phyloP scores from a whole-genome alignment of 2,329 filamentous ascomycete species.

The Fusarium heterosporum region DNA sequence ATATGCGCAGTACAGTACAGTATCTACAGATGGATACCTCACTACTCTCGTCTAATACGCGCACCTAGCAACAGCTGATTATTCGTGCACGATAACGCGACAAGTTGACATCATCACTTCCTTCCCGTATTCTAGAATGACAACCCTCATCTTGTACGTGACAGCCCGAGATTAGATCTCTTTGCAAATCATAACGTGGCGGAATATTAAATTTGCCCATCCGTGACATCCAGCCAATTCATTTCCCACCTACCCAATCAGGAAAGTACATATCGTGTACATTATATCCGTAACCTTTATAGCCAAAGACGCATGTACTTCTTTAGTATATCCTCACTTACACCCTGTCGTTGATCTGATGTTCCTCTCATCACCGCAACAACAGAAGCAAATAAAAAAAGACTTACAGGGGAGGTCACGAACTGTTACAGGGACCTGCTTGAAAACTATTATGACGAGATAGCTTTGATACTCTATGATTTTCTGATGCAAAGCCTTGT shows the following conservation, averaged over 20 bases:
- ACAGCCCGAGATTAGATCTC: slow-evolving; percentile 29
- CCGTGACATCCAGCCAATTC: slow-evolving; percentile 29
- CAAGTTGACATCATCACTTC: neutral
- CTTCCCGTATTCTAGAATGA: slow-evolving; percentile 23
- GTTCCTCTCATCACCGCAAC: slow-evolving; percentile 32
- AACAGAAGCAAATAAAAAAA: slow-evolving; percentile 26
- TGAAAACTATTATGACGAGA: neutral
- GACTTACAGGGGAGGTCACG: neutral
- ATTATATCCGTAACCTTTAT: neutral
- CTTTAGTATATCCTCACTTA: slow-evolving; percentile 30
- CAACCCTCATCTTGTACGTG: slow-evolving; percentile 10
- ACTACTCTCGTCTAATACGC: no score
- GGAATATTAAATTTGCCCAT: slow-evolving; percentile 34
- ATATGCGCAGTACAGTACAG: neutral
- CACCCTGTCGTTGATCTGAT: slow-evolving; percentile 30
- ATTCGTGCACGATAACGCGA: neutral
- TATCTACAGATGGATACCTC: neutral
- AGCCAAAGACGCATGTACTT: slow-evolving; percentile 1
- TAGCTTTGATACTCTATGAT: neutral
- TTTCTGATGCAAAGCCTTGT: neutral
- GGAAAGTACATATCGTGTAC: slow-evolving; percentile 33
- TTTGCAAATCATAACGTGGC: slow-evolving; percentile 27
- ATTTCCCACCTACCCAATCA: slow-evolving; percentile 38
- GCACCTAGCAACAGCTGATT: neutral
- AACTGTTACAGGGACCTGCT: neutral